These are phyloP conservation scores for Acer campestre DNA, from an alignment of 345 rosid species.

Conservation along the genomic window DNA sequence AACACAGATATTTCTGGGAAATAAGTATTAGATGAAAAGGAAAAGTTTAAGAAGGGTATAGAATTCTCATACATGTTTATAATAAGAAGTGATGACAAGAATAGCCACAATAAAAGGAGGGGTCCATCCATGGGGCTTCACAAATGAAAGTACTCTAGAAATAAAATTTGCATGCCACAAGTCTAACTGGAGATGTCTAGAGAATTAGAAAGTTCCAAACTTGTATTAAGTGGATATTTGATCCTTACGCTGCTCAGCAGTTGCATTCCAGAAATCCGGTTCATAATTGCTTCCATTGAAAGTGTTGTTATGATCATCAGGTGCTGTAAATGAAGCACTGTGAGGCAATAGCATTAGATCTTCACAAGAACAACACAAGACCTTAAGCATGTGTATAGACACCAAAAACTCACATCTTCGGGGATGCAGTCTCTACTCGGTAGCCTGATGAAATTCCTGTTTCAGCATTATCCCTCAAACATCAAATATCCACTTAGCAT, in stretches of 20 bases:
- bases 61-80: background rate
- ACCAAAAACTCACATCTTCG: constrained; percentile 48
- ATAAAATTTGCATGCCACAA: constrained; percentile 18
- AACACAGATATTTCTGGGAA: constrained; percentile 65
- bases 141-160: constrained; percentile 7
- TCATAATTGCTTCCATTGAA: constrained; percentile 28
- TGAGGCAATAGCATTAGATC: constrained; percentile 21
- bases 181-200: constrained; percentile 15
- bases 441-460: constrained; percentile 44
- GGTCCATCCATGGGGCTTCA: background rate
- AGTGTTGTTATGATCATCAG: constrained; percentile 27
- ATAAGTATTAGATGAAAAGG: constrained; percentile 1
- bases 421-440: constrained; percentile 37
- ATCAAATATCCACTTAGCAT: constrained; percentile 8
- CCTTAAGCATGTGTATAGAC: background rate
- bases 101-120: constrained; percentile 8
- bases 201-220: constrained; percentile 21
- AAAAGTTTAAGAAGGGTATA: background rate
- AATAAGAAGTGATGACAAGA: constrained; percentile 7
- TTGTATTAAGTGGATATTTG: constrained; percentile 13
- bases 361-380: constrained; percentile 13
- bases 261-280: constrained; percentile 30
- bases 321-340: constrained; percentile 32
- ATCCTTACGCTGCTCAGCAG: constrained; percentile 47
- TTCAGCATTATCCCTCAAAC: constrained; percentile 22